Evolutionary conservation across 2,329 filamentous ascomycete genomes (phyloP), one percentile per base, ranked within the genome.

Genomic region (Cladosporium sp.): DNA sequence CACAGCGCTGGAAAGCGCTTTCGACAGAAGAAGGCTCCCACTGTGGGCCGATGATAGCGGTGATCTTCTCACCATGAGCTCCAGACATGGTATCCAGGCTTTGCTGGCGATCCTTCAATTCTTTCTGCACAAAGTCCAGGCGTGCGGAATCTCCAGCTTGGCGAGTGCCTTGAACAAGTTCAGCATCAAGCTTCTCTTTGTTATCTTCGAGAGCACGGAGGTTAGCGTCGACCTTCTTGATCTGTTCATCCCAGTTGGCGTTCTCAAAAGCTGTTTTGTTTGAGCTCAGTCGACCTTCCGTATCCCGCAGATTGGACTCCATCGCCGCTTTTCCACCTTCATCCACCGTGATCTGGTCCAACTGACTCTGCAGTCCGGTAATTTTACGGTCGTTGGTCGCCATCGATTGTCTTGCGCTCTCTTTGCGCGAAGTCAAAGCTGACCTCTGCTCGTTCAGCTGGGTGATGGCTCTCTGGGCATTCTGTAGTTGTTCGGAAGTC

Each of bases 101-200:
- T 29, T 81, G 79, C 65, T 86, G 80, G 49, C 85, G 81, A 57
- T 89, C 84, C 55, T 81, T 80, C 22, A 89, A 69, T 62, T 95
- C 87, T 59, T 90, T 91, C 61, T 86, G 90, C 29, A 91, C 78
- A 58, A 87, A 83, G 51, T 95, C 88, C 9, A 98, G 77, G 59
- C 87, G 85, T 11, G 92, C 93, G 32, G 90, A 79, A 55, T 95
- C 90, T 3, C 85, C 83, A 5, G 90, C 89, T 51, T 87, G 79
- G 51, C 84, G 83, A 2, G 87, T 95, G 52, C 85, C 88, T 60
- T 94, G 86, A 7, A 90, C 79, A 30, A 96, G 79, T 63, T 97
- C 92, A n/a, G 78, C 73, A 38, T 85, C 84, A 22, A 97, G 76
- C 57, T 77, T 82, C 30, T 86, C 82, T 52, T 79, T 84, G 59